phyloP scores from a whole-genome alignment of 164 flowering plant species.

The Kingdonia uniflora region DNA sequence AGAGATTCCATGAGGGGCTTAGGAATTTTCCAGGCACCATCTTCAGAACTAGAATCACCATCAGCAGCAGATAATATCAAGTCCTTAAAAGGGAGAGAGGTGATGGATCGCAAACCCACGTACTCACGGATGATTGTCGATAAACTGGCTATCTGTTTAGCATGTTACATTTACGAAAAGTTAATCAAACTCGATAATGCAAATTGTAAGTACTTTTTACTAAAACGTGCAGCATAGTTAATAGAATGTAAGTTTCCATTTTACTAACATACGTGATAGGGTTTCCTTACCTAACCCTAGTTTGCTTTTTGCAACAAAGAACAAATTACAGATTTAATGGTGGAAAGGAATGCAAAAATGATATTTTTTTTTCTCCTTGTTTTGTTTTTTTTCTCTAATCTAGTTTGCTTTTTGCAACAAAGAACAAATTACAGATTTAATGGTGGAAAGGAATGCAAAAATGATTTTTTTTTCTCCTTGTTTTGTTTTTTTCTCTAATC shows the following conservation, averaged over 20 bases:
- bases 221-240: neutral
- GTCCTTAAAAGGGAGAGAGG: conserved; percentile 71
- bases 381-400: too few species aligned
- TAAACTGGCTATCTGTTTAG: conserved; percentile 69
- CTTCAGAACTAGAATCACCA: conserved; percentile 23
- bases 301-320: neutral
- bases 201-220: neutral
- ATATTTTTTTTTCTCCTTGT: too few species aligned
- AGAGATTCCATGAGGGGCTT: conserved; percentile 49
- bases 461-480: too few species aligned
- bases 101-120: conserved; percentile 54
- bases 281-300: neutral
- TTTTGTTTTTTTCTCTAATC: too few species aligned
- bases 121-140: conserved; percentile 91
- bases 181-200: neutral
- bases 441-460: too few species aligned
- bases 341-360: too few species aligned
- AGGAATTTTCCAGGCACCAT: conserved; percentile 66
- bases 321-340: neutral
- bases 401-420: neutral
- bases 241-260: neutral
- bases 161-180: conserved; percentile 2
- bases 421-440: neutral
- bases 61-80: conserved; percentile 59
- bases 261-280: neutral